phyloP scores from a whole-genome alignment of 2,329 filamentous ascomycete species.

The Daldinia eschscholtzii region DNA sequence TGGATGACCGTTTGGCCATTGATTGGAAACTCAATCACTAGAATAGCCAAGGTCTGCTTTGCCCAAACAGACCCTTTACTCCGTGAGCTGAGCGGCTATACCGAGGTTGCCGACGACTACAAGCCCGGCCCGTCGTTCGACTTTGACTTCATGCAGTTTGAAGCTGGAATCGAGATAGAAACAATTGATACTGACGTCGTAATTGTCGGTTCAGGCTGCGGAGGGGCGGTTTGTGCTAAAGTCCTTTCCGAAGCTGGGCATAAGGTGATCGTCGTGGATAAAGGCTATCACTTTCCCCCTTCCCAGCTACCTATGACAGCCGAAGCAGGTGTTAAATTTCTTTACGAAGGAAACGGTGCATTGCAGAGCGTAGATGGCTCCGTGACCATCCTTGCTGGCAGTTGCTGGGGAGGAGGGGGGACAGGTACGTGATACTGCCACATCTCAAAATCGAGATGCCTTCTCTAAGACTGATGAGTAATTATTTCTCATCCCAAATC shows the following conservation, averaged over 20 bases:
- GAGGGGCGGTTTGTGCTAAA: slow-evolving; percentile 84
- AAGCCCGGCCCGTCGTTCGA: slow-evolving; percentile 64
- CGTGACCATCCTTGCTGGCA: slow-evolving; percentile 74
- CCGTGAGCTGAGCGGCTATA: slow-evolving; percentile 68
- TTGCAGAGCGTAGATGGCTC: slow-evolving; percentile 68
- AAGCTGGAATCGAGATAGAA: slow-evolving; percentile 60
- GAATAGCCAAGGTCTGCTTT: slow-evolving; percentile 67
- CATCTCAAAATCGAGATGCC: background rate
- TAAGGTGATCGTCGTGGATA: slow-evolving; percentile 83
- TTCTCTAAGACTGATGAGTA: background rate
- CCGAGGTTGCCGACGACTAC: slow-evolving; percentile 65
- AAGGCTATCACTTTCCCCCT: slow-evolving; percentile 80
- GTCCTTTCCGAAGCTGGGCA: slow-evolving; percentile 76
- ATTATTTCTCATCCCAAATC: background rate
- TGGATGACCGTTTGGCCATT: slow-evolving; percentile 66
- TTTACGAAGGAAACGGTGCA: slow-evolving; percentile 78
- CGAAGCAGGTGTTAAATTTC: slow-evolving; percentile 67
- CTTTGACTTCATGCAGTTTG: slow-evolving; percentile 73
- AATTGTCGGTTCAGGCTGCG: slow-evolving; percentile 88
- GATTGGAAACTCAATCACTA: slow-evolving; percentile 68
- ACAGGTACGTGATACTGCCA: slow-evolving; percentile 56
- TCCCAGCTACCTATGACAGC: slow-evolving; percentile 81
- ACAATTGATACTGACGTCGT: slow-evolving; percentile 83
- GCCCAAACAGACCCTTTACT: slow-evolving; percentile 68
- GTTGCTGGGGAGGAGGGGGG: slow-evolving; percentile 86